phyloP scores from a whole-genome alignment of 257 asterid genomes.

The Agastache rugosa region DNA sequence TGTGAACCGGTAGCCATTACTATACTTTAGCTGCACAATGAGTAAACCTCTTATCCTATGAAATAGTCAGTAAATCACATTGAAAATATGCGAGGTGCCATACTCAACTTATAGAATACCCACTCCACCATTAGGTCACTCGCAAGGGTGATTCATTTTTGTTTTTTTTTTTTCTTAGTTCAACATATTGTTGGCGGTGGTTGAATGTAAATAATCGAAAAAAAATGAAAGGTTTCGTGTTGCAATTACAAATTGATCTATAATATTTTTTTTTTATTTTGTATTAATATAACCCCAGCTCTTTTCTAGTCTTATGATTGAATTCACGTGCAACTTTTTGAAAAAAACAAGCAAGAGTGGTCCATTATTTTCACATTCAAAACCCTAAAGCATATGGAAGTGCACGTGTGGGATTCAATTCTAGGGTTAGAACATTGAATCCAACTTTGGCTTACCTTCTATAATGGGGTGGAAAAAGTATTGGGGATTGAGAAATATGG shows the following conservation, averaged over 20 bases:
- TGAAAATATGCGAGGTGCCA: too few species aligned
- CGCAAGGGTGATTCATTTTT: too few species aligned
- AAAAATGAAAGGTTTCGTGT: not conserved
- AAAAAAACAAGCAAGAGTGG: slow-evolving; percentile 26
- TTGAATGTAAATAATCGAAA: too few species aligned
- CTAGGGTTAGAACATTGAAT: slow-evolving; percentile 37
- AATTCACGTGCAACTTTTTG: slow-evolving; percentile 43
- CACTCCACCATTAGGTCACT: too few species aligned
- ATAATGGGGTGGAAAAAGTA: slow-evolving; percentile 37
- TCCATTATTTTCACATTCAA: slow-evolving; percentile 43
- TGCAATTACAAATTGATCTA: not conserved
- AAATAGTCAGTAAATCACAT: too few species aligned
- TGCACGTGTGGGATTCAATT: slow-evolving; percentile 47
- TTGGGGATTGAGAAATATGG: slow-evolving; percentile 33
- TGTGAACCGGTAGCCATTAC: too few species aligned
- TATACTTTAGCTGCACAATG: too few species aligned
- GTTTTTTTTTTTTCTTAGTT: too few species aligned
- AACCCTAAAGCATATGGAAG: slow-evolving; percentile 31
- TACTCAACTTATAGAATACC: too few species aligned
- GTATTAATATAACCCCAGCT: not conserved
- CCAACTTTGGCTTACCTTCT: slow-evolving; percentile 34
- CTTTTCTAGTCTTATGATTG: slow-evolving; percentile 20
- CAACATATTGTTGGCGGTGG: too few species aligned
- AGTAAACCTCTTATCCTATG: too few species aligned
- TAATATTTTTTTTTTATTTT: not conserved